Evolutionary conservation across 352 stramenopile genomes (phyloP).

Genomic region (Globisporangium carolinianum): DNA sequence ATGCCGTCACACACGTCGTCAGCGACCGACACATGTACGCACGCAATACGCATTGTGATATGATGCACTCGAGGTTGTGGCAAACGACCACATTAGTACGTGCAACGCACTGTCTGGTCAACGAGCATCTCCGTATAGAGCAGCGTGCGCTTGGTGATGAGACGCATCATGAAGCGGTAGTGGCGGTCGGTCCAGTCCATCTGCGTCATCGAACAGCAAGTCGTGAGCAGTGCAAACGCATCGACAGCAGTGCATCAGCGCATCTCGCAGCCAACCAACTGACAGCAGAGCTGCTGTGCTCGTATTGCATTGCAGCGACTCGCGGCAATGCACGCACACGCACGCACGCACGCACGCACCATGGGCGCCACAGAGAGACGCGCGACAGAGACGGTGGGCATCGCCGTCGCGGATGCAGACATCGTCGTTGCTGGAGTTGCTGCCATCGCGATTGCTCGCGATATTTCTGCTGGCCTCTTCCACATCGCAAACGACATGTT

Average conservation of each 20-base stretch:
- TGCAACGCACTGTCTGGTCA: constrained; percentile 86
- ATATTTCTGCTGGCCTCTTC: too few species aligned
- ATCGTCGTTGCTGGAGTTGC: too few species aligned
- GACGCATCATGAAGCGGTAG: constrained; percentile 91
- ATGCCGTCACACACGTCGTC: neutral
- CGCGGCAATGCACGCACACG: neutral
- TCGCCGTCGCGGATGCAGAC: too few species aligned
- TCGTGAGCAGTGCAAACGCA: neutral
- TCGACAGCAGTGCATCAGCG: neutral
- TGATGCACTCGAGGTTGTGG: too few species aligned
- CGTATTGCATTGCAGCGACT: too few species aligned
- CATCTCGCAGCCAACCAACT: neutral
- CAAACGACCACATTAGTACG: neutral
- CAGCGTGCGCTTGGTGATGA: constrained; percentile 90
- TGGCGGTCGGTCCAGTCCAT: constrained; percentile 98
- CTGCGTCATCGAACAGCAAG: constrained; percentile 21
- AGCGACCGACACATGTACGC: neutral
- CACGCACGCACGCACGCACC: neutral
- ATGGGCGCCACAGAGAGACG: constrained; percentile 14
- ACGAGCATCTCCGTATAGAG: constrained; percentile 99
- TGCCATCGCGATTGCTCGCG: too few species aligned
- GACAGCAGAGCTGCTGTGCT: neutral
- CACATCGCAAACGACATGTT: too few species aligned
- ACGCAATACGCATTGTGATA: too few species aligned
- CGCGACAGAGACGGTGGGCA: neutral